Evolutionary conservation across 768 basidiomycete species (phyloP), one percentile per base, ranked within the genome.

Genomic region (Kwoniella sp.): DNA sequence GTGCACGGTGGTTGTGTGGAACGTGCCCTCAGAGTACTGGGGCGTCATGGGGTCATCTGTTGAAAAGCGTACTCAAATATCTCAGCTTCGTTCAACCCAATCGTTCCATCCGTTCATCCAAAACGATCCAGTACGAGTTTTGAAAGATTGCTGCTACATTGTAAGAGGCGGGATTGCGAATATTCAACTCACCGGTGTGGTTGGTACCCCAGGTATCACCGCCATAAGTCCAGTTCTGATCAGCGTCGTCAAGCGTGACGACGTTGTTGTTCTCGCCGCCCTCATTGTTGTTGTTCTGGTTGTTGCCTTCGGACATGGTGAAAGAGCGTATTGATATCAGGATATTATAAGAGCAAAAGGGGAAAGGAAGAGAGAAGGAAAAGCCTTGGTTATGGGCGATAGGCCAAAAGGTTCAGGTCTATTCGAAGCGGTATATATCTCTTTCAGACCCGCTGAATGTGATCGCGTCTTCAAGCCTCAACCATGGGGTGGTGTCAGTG

Each of bases 1-100:
- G 37, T 67, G 48, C 17, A 56, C 54, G 11, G 58, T 59, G 0
- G 60, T 62, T 45, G 66, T 51, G 28, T 67, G 66, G 47, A 67
- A 67, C 9, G 59, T 67, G 4, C 31, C 30, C 23, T 67, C 48
- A 25, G 48, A 56, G 17, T 61, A 67, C n/a, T 67, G 45, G 8
- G 59, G 61, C 2, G 60, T 62, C 23, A 34, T 38, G 2, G 51
- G 34, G 31, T 65, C 63, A 20, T 37, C 55, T 56, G n/a, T 25
- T 13, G 17, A 30, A 34, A 31, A 8, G 29, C 9, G 11, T 13
- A 54, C 3, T 54, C 52, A 54, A 15, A 51, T 17, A 25, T 51
- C 12, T 51, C 17, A 51, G 13, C 50, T 9, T 15, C 50, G 23
- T 22, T 51, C 50, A 8, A 8, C 9, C 50, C 23, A n/a, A n/a